Evolutionary conservation across 2,329 filamentous ascomycete genomes (phyloP).

Genomic region (Falciphora oryzae): DNA sequence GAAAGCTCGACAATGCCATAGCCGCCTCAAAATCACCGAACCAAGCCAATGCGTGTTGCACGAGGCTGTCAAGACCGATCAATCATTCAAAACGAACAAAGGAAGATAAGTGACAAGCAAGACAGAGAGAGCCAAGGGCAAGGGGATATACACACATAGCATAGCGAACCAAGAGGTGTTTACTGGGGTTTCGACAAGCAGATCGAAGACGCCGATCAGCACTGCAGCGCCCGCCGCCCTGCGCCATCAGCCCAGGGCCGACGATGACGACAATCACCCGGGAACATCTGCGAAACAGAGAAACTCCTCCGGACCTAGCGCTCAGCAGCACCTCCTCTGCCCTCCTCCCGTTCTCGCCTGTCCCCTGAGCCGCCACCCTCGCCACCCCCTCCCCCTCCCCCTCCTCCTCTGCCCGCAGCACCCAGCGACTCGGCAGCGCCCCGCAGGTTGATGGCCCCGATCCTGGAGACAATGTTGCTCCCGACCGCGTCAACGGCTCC

Average conservation of each 20-base stretch:
- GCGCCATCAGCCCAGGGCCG: not conserved
- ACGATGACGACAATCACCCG: not conserved
- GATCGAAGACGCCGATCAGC: not conserved
- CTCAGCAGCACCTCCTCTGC: conserved; percentile 2
- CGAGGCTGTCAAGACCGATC: not conserved
- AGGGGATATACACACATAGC: not conserved
- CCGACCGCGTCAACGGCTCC: conserved; percentile 92
- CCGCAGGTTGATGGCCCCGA: conserved; percentile 72
- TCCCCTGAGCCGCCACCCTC: conserved; percentile 2
- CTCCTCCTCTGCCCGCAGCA: not conserved
- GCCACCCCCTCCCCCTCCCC: conserved; percentile 2
- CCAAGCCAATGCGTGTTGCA: not conserved
- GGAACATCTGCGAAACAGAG: not conserved
- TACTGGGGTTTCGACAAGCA: not conserved
- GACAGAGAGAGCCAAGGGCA: not conserved
- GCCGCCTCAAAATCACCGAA: not conserved
- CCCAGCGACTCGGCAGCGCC: conserved; percentile 27
- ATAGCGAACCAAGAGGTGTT: not conserved
- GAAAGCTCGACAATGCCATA: not conserved
- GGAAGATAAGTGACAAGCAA: too few relatives aligned
- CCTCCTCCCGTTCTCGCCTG: not conserved
- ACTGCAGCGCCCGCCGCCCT: too few relatives aligned
- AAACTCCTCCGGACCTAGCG: not conserved
- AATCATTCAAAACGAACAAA: not conserved
- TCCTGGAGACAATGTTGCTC: conserved; percentile 79